A percentile compares a stretch with the other conserved stretches of the same genome.
Evolutionary conservation across 768 basidiomycete species (phyloP).

Genomic region (Lentinula edodes): DNA sequence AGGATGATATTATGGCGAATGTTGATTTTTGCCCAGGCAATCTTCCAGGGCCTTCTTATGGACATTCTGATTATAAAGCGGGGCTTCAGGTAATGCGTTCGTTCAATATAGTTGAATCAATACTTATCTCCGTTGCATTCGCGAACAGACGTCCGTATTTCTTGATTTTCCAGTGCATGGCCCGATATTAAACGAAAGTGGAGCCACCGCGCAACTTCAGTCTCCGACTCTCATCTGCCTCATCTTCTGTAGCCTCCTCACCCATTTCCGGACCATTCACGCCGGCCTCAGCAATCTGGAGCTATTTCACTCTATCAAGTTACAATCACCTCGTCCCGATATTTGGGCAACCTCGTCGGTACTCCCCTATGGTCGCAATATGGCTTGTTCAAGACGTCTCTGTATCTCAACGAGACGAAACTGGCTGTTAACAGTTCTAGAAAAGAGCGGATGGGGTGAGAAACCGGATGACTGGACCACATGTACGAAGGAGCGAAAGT

Average conservation of each 20-base stretch:
- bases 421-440: too few species aligned
- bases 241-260: constrained; percentile 45
- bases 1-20: constrained; percentile 34
- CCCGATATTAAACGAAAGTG: not conserved
- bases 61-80: constrained; percentile 32
- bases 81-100: constrained; percentile 32
- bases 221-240: constrained; percentile 37
- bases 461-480: too few species aligned
- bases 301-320: constrained; percentile 16
- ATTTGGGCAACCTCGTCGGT: too few species aligned
- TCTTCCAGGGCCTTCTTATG: constrained; percentile 25
- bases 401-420: too few species aligned
- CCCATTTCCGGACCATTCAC: constrained; percentile 45
- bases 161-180: constrained; percentile 20
- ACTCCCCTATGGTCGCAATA: too few species aligned
- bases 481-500: too few species aligned
- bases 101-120: constrained; percentile 8
- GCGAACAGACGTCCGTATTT: constrained; percentile 39
- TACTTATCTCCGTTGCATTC: constrained; percentile 7
- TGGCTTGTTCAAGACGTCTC: too few species aligned
- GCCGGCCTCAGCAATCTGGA: constrained; percentile 30
- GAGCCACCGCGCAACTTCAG: not conserved
- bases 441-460: too few species aligned
- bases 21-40: constrained; percentile 49
- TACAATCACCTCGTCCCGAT: constrained; percentile 9